phyloP scores from a whole-genome alignment of 345 rosid genomes.

The Firmiana major region DNA sequence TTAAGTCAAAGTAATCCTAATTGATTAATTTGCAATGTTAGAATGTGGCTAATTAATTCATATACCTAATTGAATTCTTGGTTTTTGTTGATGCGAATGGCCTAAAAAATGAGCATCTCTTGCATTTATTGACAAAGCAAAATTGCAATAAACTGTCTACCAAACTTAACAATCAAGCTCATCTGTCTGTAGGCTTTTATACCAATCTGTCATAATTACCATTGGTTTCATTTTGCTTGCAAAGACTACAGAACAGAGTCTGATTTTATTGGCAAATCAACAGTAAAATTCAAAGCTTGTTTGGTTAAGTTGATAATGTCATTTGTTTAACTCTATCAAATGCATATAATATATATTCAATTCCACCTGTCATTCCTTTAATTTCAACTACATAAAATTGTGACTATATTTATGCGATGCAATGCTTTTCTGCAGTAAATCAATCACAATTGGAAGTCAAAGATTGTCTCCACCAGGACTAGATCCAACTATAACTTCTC shows the following conservation, averaged over 20 bases:
- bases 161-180: not conserved
- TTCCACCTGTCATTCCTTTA: no score
- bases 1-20: not conserved
- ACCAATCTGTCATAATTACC: not conserved
- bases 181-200: not conserved
- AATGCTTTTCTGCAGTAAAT: no score
- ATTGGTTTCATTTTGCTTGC: not conserved
- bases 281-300: not conserved
- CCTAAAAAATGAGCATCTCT: not conserved
- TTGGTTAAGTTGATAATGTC: not conserved
- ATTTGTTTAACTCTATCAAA: no score
- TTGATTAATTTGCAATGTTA: not conserved
- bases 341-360: no score
- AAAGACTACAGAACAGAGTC: not conserved
- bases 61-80: not conserved
- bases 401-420: no score
- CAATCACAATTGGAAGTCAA: no score
- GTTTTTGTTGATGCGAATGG: not conserved
- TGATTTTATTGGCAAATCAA: not conserved
- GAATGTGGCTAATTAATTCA: not conserved
- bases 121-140: not conserved
- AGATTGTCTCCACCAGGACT: no score
- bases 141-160: not conserved
- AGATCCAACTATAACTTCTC: not conserved
- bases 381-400: no score